Evolutionary conservation across 2,329 filamentous ascomycete species (phyloP), one percentile per base, ranked within the genome.

Genomic region (Cladophialophora psammophila): DNA sequence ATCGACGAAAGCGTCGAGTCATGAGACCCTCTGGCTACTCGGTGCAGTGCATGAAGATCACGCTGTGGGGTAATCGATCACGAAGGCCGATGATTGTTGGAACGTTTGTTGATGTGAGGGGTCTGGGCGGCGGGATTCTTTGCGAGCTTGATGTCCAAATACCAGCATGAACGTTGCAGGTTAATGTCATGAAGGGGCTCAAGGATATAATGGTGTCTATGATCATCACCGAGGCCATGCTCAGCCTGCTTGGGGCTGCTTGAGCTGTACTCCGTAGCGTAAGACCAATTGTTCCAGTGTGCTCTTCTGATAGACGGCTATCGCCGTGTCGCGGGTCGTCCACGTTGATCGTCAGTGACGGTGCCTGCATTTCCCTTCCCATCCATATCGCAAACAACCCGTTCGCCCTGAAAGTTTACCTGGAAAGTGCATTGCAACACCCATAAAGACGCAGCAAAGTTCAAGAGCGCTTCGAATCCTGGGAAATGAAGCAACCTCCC

Each of bases 21-120:
- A 50, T 26, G 18, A 13, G 45, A n/a, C 45, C 26, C 18, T n/a
- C 10, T 26, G 45, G 9, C 18, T 7, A 45, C 10, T 26, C 18
- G 9, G 18, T 7, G 18, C 12, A 5, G 45, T 13, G 18, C 9
- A 26, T 50, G 45, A 50, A 50, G 45, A 50, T 50, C 45, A 18
- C 45, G 20, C 12, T n/a, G 20, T n/a, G n/a, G 18, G 40, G n/a
- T n/a, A 42, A n/a, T 50, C 45, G 45, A 50, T 50, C 45, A 50
- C 18, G 45, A 26, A 50, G 18, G 45, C 18, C 6, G 9, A 26
- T 50, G 10, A 20, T 50, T 20, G 18, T 26, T 50, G 26, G 18
- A 9, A 10, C 18, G 12, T 10, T 20, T 18, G 45, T 50, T 12
- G 45, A n/a, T 50, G 45, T 12, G 18, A 50, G n/a, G n/a, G 45